Evolutionary conservation across 495 filamentous ascomycete species (phyloP).

Genomic region (Neurospora sp.): DNA sequence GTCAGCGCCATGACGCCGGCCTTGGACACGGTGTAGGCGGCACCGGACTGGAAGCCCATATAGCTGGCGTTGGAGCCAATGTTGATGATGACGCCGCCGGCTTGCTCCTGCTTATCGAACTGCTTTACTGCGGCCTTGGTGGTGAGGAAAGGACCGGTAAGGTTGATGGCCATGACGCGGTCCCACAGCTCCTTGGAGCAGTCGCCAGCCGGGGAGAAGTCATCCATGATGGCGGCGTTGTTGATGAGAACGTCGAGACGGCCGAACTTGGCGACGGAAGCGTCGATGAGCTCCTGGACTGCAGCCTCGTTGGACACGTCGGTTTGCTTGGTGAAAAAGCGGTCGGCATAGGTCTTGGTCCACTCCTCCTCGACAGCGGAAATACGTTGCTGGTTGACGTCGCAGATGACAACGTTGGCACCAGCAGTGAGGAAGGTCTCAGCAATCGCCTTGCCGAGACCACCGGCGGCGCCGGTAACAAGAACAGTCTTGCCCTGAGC

Average conservation of each 20-base stretch:
- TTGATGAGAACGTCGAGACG: slow-evolving; percentile 41
- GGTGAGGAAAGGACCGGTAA: slow-evolving; percentile 47
- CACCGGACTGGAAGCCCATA: slow-evolving; percentile 30
- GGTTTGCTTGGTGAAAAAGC: slow-evolving; percentile 20
- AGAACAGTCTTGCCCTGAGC: slow-evolving; percentile 29
- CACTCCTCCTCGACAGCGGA: slow-evolving; percentile 20
- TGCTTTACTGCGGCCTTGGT: slow-evolving; percentile 44
- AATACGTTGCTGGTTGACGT: slow-evolving; percentile 35
- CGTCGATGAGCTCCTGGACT: slow-evolving; percentile 24
- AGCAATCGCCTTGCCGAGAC: slow-evolving; percentile 33
- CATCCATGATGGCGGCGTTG: slow-evolving; percentile 44
- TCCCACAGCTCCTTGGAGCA: slow-evolving; percentile 45
- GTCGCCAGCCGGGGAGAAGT: slow-evolving; percentile 44
- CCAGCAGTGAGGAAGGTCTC: slow-evolving; percentile 28
- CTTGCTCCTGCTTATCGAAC: slow-evolving; percentile 25
- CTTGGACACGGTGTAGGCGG: slow-evolving; percentile 47
- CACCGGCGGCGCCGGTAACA: slow-evolving; percentile 35
- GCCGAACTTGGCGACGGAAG: slow-evolving; percentile 27
- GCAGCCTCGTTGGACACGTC: slow-evolving; percentile 29
- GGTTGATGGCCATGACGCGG: slow-evolving; percentile 47
- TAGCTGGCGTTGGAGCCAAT: slow-evolving; percentile 32
- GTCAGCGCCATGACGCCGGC: slow-evolving; percentile 48
- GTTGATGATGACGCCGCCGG: slow-evolving; percentile 36
- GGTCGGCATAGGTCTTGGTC: slow-evolving; percentile 12
- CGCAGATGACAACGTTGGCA: slow-evolving; percentile 35